These are phyloP conservation scores for Hypoxylon sp. DNA, from an alignment of 2,329 filamentous ascomycete species.

Conservation along the genomic window DNA sequence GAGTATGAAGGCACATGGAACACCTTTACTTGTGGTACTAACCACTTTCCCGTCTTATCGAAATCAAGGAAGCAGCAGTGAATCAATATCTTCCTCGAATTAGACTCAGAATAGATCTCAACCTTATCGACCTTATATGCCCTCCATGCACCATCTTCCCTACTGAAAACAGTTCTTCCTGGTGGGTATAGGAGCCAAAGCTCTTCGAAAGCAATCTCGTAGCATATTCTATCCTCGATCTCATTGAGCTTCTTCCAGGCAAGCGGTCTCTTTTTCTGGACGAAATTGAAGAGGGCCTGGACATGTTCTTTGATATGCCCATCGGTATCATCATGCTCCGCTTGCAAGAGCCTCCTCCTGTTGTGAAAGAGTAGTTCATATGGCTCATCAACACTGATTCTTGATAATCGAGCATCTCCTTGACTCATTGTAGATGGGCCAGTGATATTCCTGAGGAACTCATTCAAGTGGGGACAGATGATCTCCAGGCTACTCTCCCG, in stretches of 20 bases:
- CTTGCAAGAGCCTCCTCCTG: slow-evolving; percentile 2
- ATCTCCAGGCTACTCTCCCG: slow-evolving; percentile 16
- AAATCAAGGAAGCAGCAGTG: slow-evolving; percentile 43
- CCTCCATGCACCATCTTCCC: slow-evolving; percentile 37
- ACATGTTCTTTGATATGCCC: slow-evolving; percentile 13
- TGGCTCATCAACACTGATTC: slow-evolving; percentile 11
- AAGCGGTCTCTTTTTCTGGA: slow-evolving; percentile 17
- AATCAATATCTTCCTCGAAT: slow-evolving; percentile 12
- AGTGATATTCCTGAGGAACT: neutral
- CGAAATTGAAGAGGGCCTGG: slow-evolving; percentile 20
- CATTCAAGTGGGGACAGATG: slow-evolving; percentile 10
- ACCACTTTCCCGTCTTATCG: slow-evolving; percentile 32
- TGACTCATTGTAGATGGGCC: neutral
- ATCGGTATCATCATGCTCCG: neutral
- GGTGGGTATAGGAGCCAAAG: slow-evolving; percentile 40
- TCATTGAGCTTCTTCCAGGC: slow-evolving; percentile 32
- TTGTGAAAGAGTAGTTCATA: slow-evolving; percentile 15
- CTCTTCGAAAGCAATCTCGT: slow-evolving; percentile 36
- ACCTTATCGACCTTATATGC: slow-evolving; percentile 40
- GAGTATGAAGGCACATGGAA: slow-evolving; percentile 33
- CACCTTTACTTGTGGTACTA: slow-evolving; percentile 33
- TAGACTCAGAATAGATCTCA: slow-evolving; percentile 16
- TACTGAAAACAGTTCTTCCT: slow-evolving; percentile 34
- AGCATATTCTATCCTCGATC: slow-evolving; percentile 13
- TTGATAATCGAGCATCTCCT: slow-evolving; percentile 1